phyloP scores from a whole-genome alignment of 495 filamentous ascomycete species.

The Hapsidospora chrysogenum region DNA sequence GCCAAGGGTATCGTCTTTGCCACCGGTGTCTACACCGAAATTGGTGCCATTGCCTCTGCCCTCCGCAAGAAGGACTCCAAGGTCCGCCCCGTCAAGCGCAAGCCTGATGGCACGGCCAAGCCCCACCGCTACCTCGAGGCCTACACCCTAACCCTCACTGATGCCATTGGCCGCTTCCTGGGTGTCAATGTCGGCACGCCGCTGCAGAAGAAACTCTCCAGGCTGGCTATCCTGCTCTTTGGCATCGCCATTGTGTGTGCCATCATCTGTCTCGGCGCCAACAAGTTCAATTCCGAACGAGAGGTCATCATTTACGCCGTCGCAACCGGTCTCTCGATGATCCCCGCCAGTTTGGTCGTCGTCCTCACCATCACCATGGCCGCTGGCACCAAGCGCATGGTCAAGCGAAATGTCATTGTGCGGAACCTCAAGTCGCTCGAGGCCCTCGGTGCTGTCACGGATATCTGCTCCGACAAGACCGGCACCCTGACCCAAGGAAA shows the following conservation, averaged over 20 bases:
- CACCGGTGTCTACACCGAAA: slow-evolving; percentile 29
- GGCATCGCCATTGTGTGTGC: slow-evolving; percentile 30
- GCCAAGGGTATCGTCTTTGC: slow-evolving; percentile 25
- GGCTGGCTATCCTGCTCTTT: slow-evolving; percentile 31
- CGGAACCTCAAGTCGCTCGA: slow-evolving; percentile 34
- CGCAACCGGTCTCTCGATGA: slow-evolving; percentile 44
- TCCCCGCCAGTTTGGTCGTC: slow-evolving; percentile 34
- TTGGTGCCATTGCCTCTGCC: slow-evolving; percentile 27
- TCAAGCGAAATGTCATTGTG: slow-evolving; percentile 30
- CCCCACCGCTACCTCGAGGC: slow-evolving; percentile 55
- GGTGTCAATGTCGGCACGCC: slow-evolving; percentile 47
- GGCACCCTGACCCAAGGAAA: slow-evolving; percentile 56
- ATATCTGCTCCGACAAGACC: slow-evolving; percentile 61
- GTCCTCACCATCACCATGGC: slow-evolving; percentile 40
- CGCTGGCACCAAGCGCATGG: slow-evolving; percentile 34
- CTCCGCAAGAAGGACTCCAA: slow-evolving; percentile 23
- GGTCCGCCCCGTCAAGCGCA: slow-evolving; percentile 39
- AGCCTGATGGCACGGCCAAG: slow-evolving; percentile 35
- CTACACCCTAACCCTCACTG: slow-evolving; percentile 45
- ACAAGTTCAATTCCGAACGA: slow-evolving; percentile 21
- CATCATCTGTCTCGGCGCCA: slow-evolving; percentile 32
- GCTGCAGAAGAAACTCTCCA: slow-evolving; percentile 32
- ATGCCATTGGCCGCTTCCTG: slow-evolving; percentile 52
- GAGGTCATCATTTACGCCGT: slow-evolving; percentile 38
- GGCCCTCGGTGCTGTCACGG: slow-evolving; percentile 50